Conservation (phyloP, 2,329 filamentous ascomycete species). For the Beauveria sp. region DNA sequence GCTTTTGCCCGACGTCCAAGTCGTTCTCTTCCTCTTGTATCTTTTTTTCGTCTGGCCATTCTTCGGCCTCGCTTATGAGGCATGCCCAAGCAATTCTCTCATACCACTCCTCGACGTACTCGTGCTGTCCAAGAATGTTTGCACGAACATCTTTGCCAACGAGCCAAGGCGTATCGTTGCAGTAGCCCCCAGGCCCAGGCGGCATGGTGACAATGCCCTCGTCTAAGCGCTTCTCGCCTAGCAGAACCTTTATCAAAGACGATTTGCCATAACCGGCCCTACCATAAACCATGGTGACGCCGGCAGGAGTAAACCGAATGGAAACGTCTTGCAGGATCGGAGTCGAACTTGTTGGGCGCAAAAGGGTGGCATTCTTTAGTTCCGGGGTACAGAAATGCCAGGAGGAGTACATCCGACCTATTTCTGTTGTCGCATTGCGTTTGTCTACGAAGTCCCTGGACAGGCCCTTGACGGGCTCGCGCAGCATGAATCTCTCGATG, state of each 20-base stretch:
- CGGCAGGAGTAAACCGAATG: constrained; percentile 14
- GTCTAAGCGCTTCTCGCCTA: background rate
- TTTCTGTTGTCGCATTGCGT: background rate
- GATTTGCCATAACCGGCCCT: background rate
- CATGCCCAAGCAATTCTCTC: background rate
- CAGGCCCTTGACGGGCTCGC: background rate
- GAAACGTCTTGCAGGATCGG: background rate
- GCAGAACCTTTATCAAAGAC: background rate
- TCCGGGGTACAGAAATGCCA: background rate
- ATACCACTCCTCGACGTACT: background rate
- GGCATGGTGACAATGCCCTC: background rate
- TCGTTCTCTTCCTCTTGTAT: background rate
- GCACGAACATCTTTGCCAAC: constrained; percentile 30
- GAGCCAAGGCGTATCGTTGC: constrained; percentile 32
- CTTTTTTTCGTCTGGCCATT: background rate
- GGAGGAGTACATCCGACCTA: background rate
- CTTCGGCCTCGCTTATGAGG: background rate
- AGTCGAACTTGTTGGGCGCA: background rate
- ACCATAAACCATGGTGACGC: constrained; percentile 12
- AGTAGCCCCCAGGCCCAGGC: constrained; percentile 7
- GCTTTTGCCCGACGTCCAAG: background rate
- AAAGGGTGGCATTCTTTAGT: background rate
- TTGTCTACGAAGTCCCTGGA: background rate
- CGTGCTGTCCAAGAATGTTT: constrained; percentile 27
- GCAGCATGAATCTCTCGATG: background rate